Percentiles rank a stretch among this genome's conserved stretches.
Evolutionary conservation across 108 stramenopile genomes (phyloP).

Genomic region (Cyclotella baltica): DNA sequence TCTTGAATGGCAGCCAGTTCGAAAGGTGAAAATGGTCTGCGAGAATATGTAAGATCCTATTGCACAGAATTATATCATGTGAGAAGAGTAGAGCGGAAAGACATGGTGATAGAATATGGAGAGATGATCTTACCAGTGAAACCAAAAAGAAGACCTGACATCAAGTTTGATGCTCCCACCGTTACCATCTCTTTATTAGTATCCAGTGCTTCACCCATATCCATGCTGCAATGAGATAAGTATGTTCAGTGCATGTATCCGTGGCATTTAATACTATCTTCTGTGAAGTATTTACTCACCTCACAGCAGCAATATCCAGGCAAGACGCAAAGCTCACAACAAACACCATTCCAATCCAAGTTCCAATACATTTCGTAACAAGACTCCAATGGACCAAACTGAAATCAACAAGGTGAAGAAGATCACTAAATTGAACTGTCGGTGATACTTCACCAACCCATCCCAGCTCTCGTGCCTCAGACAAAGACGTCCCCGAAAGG

Average conservation of each 20-base stretch:
- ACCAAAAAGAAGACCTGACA: slow-evolving; percentile 80
- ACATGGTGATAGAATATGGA: background rate
- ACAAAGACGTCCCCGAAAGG: slow-evolving; percentile 47
- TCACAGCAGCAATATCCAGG: slow-evolving; percentile 87
- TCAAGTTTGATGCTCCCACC: slow-evolving; percentile 88
- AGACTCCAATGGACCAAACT: slow-evolving; percentile 76
- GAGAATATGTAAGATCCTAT: slow-evolving; percentile 95
- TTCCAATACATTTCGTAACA: slow-evolving; percentile 65
- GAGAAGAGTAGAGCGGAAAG: slow-evolving; percentile 12
- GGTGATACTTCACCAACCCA: slow-evolving; percentile 80
- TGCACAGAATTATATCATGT: background rate
- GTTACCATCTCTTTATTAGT: slow-evolving; percentile 91
- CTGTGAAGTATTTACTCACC: background rate
- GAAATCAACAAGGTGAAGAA: slow-evolving; percentile 72
- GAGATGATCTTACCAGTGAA: slow-evolving; percentile 66
- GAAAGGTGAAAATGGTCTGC: slow-evolving; percentile 96
- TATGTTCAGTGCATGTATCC: background rate
- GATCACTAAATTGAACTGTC: slow-evolving; percentile 64
- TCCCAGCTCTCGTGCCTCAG: slow-evolving; percentile 68
- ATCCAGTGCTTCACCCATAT: slow-evolving; percentile 90
- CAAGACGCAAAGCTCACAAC: slow-evolving; percentile 96
- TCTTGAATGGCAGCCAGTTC: slow-evolving; percentile 80
- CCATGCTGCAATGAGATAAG: slow-evolving; percentile 53
- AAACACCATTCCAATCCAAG: slow-evolving; percentile 96
- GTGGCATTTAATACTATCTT: background rate